These are phyloP conservation scores for Polytrichum formosum DNA, from an alignment of 225 moss, liverwort and hornwort genomes.

Conservation along the genomic window DNA sequence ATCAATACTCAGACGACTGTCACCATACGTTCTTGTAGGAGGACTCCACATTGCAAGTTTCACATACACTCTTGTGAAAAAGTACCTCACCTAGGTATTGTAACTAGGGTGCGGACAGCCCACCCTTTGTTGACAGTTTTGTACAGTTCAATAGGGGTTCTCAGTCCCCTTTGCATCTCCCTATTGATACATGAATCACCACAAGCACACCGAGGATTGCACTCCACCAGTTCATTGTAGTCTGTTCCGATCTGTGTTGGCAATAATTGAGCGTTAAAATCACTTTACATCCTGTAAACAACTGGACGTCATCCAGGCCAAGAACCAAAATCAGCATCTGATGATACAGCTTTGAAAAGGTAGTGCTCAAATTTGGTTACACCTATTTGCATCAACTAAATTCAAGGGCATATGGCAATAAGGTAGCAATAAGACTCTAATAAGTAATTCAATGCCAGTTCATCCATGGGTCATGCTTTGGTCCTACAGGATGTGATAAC, in stretches of 20 bases:
- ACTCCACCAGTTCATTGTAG: slow-evolving; percentile 79
- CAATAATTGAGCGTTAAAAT: not conserved
- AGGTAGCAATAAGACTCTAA: not conserved
- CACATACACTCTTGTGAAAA: not conserved
- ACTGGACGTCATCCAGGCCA: not conserved
- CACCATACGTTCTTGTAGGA: no score
- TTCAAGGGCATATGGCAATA: no score
- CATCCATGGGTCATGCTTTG: no score
- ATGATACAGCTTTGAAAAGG: no score
- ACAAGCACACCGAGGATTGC: slow-evolving; percentile 70
- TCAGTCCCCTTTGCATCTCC: slow-evolving; percentile 87
- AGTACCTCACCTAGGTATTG: slow-evolving; percentile 62
- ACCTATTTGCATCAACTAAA: no score
- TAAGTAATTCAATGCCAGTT: not conserved
- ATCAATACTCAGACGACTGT: no score
- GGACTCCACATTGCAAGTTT: not conserved
- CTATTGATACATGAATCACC: slow-evolving; percentile 68
- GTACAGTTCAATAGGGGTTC: slow-evolving; percentile 75
- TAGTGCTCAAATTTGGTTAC: no score
- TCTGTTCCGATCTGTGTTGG: slow-evolving; percentile 66
- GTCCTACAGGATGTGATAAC: no score
- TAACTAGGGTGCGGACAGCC: slow-evolving; percentile 80
- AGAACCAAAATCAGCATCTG: not conserved
- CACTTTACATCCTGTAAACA: not conserved
- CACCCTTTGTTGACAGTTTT: slow-evolving; percentile 83